phyloP scores from a whole-genome alignment of 768 basidiomycete genomes.

The Leccinum barrowsii region DNA sequence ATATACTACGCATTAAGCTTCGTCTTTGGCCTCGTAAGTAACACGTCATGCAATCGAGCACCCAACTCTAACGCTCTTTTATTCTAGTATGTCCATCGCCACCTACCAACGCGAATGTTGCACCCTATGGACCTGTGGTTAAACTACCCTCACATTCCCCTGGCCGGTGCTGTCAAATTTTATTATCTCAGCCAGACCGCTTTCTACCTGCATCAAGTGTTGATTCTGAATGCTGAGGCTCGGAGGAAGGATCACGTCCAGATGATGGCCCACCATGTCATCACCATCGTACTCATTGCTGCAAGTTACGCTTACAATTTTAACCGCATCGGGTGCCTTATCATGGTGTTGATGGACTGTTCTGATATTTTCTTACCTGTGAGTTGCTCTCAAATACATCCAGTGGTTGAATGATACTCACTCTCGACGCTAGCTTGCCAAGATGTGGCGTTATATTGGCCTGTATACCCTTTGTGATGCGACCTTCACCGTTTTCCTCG shows the following conservation, averaged over 20 bases:
- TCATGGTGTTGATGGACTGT: conserved; percentile 92
- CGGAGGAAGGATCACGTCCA: conserved; percentile 89
- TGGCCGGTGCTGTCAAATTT: conserved; percentile 81
- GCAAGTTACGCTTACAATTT: conserved; percentile 79
- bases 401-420: neutral
- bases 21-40: conserved; percentile 78
- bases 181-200: conserved; percentile 85
- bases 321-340: conserved; percentile 84
- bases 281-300: conserved; percentile 77
- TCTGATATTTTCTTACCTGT: conserved; percentile 93
- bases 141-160: conserved; percentile 76
- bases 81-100: conserved; percentile 72
- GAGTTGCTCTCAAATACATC: conserved; percentile 30
- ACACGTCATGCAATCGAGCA: conserved; percentile 6
- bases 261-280: conserved; percentile 95
- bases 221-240: conserved; percentile 91
- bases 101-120: conserved; percentile 63
- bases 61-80: conserved; percentile 5
- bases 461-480: conserved; percentile 64
- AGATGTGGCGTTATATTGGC: conserved; percentile 88
- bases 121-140: conserved; percentile 69
- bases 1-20: conserved; percentile 79
- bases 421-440: conserved; percentile 62
- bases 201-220: conserved; percentile 88
- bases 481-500: conserved; percentile 76